Base-by-base conservation (phyloP, 1,284 basidiomycete species). In the Bondarzewia mesenterica region DNA sequence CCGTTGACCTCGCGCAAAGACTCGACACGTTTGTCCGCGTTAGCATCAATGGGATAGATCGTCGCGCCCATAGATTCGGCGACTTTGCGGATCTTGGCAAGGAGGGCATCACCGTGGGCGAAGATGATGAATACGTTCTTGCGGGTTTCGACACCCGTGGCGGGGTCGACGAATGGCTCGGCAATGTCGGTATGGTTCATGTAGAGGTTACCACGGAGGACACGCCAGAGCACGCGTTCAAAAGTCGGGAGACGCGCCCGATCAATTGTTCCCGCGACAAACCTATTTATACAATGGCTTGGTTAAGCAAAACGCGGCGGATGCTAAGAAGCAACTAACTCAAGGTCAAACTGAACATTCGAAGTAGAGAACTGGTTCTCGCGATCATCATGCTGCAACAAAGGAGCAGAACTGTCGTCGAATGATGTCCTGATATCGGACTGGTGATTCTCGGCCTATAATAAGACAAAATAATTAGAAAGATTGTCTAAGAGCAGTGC, bases 41-140 rank as follows among this genome's bases (percentile, higher is more conserved):
- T 93, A 40, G 93, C 76, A 64, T 98, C 95, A 63, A 99, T 95
- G 29, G 93, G 92, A 70, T 95, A 98, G 49, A 99, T 74, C 0
- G 93, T 96, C 2, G 89, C 96, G 42, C 96, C 94, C 90, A 99
- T 97, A 26, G 91, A 94, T 70, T 98, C 96, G 41, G 93, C 89
- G 53, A 99, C 92, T 68, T 95, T 98, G 63, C 95, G 91, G 63
- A 99, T 98, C 78, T 99, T 99, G 58, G 89, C 80, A 25, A 99
- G 82, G 18, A 99, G 76, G 38, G 89, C 85, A 44, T 92, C 83
- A 29, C 96, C 96, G 60, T 99, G 96, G 0, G 95, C 96, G 62
- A 99, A 99, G 66, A 99, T 98, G 72, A 99, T 96, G 73, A 99
- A 99, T 39, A 99, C 96, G 58, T 98, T 94, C 78, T 99, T 99